Base-by-base conservation (phyloP, 768 basidiomycete species). In the Mrakia hoshinonis region DNA sequence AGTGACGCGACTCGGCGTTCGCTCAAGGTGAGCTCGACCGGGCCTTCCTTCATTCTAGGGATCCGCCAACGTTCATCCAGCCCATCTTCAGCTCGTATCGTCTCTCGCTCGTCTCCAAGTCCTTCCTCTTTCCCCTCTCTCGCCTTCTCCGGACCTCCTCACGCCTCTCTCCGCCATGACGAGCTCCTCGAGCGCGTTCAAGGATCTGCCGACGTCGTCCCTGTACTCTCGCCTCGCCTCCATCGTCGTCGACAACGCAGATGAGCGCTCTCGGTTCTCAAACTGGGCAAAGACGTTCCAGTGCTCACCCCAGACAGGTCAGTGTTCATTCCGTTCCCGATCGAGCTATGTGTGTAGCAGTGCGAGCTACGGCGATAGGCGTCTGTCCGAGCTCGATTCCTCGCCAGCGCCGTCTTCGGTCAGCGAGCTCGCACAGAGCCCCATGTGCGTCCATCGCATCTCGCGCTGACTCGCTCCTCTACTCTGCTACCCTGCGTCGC, bases 241-340 rank as follows among this genome's bases (percentile, higher is more conserved):
- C 61, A 82, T 88, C 74, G 85, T 85, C 46, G 76, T 86, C 72
- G 80, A 85, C 67, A 69, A 79, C 54, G 55, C 77, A 52, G 70
- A 72, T 22, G 31, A 55, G 55, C 70, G 65, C n/a, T 36, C 39
- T 15, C 31, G n/a, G 13, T 72, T 72, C 39, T 39, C 31, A 43
- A 72, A 72, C 81, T 97, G 95, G 95, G 92, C 87, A 5, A 83
- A 81, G 66, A 92, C 90, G 6, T 96, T 88, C 80, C 77, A 81
- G 24, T 91, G 89, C 76, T 76, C 77, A 1, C 91, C 92, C 22
- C 80, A 83, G 55, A 84, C 85, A 26, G 75, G 75, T 75, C 11
- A 49, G 70, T 58, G 29, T 34, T 10, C 38, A 22, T 29, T 36
- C 43, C 39, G n/a, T 18, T 46, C 18, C 38, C 22, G 55, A 47